Base-by-base conservation (phyloP, 2,329 filamentous ascomycete species). In the Fusarium scirpi region DNA sequence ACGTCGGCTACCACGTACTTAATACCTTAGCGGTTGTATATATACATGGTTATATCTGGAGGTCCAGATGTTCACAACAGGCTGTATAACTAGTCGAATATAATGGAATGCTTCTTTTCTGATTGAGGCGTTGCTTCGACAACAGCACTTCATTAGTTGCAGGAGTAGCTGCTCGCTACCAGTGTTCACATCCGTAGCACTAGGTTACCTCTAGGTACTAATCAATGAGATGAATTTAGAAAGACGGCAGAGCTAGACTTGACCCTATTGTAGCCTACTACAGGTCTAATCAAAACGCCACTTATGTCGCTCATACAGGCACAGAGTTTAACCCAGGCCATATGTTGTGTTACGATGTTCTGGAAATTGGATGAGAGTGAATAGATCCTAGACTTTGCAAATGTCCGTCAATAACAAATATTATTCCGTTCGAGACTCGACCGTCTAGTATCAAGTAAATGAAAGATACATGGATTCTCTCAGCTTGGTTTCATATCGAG, bases 241-340 rank as follows among this genome's bases (percentile, higher is more conserved):
- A 30, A 47, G 38, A 34, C n/a, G 25, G 24, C 44, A 34, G 22
- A 61, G 47, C 29, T 47, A 38, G 34, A 38, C 34, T 38, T 38
- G 34, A n/a, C 34, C 18, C 34, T n/a, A n/a, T n/a, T 38, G 18
- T 38, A n/a, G 18, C 34, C 34, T 38, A 41, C 12, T 45, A 18
- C n/a, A 52, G 30, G 40, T 43, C 57, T 32, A 67, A 49, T 53
- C n/a, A 43, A 49, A 63, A 34, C 62, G 67, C 67, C 62, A 70
- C 67, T 58, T 65, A 62, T 70, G 67, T 46, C 49, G 43, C 45
- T 59, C 57, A 67, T 63, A 16, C 48, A 70, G 67, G 67, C 47
- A 63, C 56, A 47, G 49, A 22, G 24, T 46, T 34, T 53, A 40
- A 59, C 40, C 62, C 53, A 32, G 49, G 34, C 6, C 15, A 13